A percentile compares a stretch with the other conserved stretches of the same genome.
These are phyloP conservation scores for Diaporthe sp. DNA, from an alignment of 2,329 filamentous ascomycete species.

Conservation along the genomic window DNA sequence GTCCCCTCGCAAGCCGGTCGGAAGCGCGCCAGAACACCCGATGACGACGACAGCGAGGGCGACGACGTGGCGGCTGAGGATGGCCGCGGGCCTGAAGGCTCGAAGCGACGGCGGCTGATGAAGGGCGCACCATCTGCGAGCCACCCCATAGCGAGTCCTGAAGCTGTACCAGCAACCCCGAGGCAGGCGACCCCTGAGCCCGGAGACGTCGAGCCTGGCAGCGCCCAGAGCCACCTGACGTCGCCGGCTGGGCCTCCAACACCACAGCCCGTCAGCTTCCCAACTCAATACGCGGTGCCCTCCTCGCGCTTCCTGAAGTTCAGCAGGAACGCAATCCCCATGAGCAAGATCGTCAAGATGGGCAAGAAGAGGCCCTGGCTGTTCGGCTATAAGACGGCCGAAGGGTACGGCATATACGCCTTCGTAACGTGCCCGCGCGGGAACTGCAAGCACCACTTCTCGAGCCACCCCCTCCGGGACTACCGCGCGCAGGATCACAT, in stretches of 20 bases:
- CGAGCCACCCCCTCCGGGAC: neutral
- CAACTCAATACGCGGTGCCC: neutral
- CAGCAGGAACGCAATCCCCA: neutral
- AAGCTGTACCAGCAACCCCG: neutral
- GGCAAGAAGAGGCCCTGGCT: slow-evolving; percentile 10
- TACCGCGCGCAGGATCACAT: neutral
- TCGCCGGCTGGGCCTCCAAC: neutral
- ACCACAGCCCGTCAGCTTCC: neutral
- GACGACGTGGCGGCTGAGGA: neutral
- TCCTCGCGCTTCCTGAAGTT: neutral
- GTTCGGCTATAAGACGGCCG: neutral
- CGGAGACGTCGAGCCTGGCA: neutral
- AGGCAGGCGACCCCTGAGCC: neutral
- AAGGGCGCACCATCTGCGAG: neutral
- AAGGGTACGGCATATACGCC: slow-evolving; percentile 20
- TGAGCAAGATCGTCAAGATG: slow-evolving; percentile 8
- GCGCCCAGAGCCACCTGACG: neutral
- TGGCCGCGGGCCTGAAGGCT: neutral
- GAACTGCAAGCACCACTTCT: slow-evolving; percentile 5
- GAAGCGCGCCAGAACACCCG: neutral
- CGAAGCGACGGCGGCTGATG: neutral
- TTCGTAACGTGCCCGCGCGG: neutral
- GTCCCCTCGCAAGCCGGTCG: too few species aligned
- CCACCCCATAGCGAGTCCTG: too few species aligned
- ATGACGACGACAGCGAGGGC: neutral